Evolutionary conservation across 345 rosid genomes (phyloP).

Genomic region (Conringia planisiliqua): DNA sequence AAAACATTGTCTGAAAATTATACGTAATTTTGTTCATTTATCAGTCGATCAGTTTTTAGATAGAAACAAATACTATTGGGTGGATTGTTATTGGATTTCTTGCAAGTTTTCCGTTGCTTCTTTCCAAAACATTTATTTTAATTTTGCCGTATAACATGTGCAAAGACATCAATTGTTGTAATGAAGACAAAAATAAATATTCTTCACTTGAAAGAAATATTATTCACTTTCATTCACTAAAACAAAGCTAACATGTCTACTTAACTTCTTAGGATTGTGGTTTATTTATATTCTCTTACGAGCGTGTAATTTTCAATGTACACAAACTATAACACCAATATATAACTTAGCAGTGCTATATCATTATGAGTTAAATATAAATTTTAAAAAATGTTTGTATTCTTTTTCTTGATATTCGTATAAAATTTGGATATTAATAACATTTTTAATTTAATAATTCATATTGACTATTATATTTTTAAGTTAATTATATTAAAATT

Average conservation of each 20-base stretch:
- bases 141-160: neutral
- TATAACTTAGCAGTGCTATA: neutral
- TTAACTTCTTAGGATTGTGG: neutral
- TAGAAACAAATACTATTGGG: neutral
- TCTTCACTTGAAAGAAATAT: neutral
- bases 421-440: too few relatives aligned
- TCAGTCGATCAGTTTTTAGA: neutral
- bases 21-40: neutral
- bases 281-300: neutral
- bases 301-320: neutral
- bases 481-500: too few relatives aligned
- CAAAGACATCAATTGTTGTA: neutral
- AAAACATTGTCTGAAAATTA: neutral
- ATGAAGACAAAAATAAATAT: neutral
- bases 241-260: neutral
- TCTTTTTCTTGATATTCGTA: too few relatives aligned
- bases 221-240: neutral
- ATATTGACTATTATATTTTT: too few relatives aligned
- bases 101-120: neutral
- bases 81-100: neutral
- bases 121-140: neutral
- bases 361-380: neutral
- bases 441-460: too few relatives aligned
- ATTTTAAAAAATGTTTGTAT: neutral
- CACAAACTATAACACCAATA: neutral